phyloP scores from a whole-genome alignment of 2,329 filamentous ascomycete genomes.

The Xylaria hypoxylon region DNA sequence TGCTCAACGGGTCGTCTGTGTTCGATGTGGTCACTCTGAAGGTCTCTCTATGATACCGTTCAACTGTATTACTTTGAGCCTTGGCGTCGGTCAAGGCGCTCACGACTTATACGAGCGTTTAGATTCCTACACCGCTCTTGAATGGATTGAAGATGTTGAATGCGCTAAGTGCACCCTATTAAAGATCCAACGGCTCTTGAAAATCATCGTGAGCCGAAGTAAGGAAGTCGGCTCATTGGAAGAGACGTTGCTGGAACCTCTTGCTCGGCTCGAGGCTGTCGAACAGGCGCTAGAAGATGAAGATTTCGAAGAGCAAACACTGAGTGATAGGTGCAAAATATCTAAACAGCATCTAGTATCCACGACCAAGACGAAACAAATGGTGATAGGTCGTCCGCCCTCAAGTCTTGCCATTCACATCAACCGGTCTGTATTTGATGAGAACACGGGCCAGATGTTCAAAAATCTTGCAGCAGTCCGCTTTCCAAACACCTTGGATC shows the following conservation, averaged over 20 bases:
- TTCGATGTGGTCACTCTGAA: constrained; percentile 85
- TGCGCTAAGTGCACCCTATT: constrained; percentile 91
- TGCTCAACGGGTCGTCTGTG: constrained; percentile 90
- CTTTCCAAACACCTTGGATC: constrained; percentile 79
- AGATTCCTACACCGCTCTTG: constrained; percentile 85
- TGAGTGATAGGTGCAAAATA: constrained; percentile 74
- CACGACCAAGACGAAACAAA: constrained; percentile 89
- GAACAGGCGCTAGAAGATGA: constrained; percentile 80
- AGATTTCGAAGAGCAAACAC: constrained; percentile 78
- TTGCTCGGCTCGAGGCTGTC: constrained; percentile 72
- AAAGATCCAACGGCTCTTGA: constrained; percentile 62
- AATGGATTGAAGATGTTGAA: constrained; percentile 88
- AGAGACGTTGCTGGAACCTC: constrained; percentile 63
- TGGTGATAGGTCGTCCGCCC: constrained; percentile 84
- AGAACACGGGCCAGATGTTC: constrained; percentile 78
- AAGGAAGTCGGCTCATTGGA: constrained; percentile 54
- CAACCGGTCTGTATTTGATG: constrained; percentile 92
- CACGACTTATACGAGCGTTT: constrained; percentile 83
- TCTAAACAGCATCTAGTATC: constrained; percentile 74
- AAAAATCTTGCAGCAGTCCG: constrained; percentile 86
- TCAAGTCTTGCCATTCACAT: constrained; percentile 86
- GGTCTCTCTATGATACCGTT: constrained; percentile 92
- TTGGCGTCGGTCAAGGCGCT: constrained; percentile 70
- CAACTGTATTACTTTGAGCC: constrained; percentile 89
- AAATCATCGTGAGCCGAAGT: constrained; percentile 58